Percentiles rank a stretch among this genome's conserved stretches.
phyloP scores from a whole-genome alignment of 352 stramenopile genomes.

The Saprolegnia parasitica region DNA sequence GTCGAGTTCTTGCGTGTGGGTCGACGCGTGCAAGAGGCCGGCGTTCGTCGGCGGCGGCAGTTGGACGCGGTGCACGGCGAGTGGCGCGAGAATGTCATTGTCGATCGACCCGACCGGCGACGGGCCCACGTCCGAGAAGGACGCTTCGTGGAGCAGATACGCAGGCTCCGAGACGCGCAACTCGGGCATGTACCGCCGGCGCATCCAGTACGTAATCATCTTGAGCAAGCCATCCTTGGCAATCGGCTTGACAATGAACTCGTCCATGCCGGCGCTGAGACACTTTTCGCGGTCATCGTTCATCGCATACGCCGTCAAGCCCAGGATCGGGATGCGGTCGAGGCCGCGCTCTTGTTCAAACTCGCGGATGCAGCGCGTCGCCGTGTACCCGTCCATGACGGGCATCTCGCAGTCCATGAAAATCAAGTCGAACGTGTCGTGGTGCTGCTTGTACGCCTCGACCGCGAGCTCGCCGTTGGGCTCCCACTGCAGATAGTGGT shows the following conservation, averaged over 20 bases:
- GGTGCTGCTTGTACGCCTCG: slow-evolving; percentile 49
- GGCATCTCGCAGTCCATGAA: slow-evolving; percentile 85
- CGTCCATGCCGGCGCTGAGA: slow-evolving; percentile 59
- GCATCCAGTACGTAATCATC: slow-evolving; percentile 63
- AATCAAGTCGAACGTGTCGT: slow-evolving; percentile 53
- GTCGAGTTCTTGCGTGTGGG: slow-evolving; percentile 75
- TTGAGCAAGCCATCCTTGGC: slow-evolving; percentile 59
- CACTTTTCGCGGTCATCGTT: slow-evolving; percentile 72
- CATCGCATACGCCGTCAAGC: slow-evolving; percentile 67
- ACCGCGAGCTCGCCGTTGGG: slow-evolving; percentile 61
- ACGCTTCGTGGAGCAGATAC: slow-evolving; percentile 14
- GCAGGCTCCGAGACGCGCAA: slow-evolving; percentile 15
- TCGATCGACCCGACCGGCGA: slow-evolving; percentile 28
- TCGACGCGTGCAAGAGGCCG: slow-evolving; percentile 37
- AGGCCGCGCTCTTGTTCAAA: slow-evolving; percentile 61
- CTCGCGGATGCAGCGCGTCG: slow-evolving; percentile 54
- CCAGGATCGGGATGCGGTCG: slow-evolving; percentile 58
- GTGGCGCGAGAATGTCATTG: slow-evolving; percentile 31
- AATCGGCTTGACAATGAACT: slow-evolving; percentile 78
- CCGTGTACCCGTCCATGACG: slow-evolving; percentile 72
- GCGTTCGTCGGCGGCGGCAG: not conserved
- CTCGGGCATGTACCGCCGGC: slow-evolving; percentile 41
- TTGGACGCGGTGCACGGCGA: not conserved
- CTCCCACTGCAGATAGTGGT: slow-evolving; percentile 67
- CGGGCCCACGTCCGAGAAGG: slow-evolving; percentile 15